phyloP scores from a whole-genome alignment of 164 flowering plant species.

The Akebia trifoliata region DNA sequence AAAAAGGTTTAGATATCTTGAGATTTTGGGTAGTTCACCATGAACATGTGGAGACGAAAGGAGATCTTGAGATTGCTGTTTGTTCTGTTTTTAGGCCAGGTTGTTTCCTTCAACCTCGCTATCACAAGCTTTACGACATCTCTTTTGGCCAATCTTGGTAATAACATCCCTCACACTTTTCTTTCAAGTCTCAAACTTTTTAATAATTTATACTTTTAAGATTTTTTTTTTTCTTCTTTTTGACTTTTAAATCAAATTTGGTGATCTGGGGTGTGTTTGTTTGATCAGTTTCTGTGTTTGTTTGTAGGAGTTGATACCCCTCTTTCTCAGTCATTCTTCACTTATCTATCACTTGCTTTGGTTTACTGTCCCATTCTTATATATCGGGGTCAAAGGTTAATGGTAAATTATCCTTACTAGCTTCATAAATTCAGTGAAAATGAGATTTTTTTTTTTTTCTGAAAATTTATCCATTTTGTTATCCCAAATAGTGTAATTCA shows the following conservation, averaged over 20 bases:
- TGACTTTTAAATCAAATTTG: not conserved
- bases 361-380: slow-evolving; percentile 60
- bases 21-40: too few relatives aligned
- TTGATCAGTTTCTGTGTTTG: slow-evolving; percentile 6
- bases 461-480: not conserved
- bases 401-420: slow-evolving; percentile 28
- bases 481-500: not conserved
- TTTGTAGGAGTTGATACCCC: slow-evolving; percentile 64
- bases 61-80: slow-evolving; percentile 12
- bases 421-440: not conserved
- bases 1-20: too few relatives aligned
- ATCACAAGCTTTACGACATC: slow-evolving; percentile 47
- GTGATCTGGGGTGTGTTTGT: slow-evolving; percentile 2
- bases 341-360: slow-evolving; percentile 47
- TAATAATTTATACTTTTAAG: not conserved
- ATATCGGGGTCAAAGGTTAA: slow-evolving; percentile 39
- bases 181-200: not conserved
- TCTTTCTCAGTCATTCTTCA: slow-evolving; percentile 50
- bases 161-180: not conserved
- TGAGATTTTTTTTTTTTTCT: not conserved
- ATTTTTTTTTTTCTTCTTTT: not conserved
- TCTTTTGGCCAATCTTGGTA: slow-evolving; percentile 46
- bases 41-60: slow-evolving; percentile 27
- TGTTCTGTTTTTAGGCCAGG: slow-evolving; percentile 46
- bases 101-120: slow-evolving; percentile 46